phyloP scores from a whole-genome alignment of 23 red algal species.

The Chondrus crispus region DNA sequence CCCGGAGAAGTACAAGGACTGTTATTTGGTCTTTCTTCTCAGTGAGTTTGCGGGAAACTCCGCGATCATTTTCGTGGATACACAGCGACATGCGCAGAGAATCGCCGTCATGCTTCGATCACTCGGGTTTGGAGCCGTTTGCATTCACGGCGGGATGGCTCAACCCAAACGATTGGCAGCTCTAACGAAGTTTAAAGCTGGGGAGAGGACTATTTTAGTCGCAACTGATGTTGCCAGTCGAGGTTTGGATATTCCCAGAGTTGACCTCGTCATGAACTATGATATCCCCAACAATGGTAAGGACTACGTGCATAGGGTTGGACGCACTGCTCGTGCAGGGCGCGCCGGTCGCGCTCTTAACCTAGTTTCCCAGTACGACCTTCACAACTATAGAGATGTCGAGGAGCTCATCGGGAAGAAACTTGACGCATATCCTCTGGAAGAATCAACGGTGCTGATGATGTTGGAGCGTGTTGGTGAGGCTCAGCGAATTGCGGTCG shows the following conservation, averaged over 20 bases:
- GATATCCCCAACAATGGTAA: slow-evolving; percentile 95
- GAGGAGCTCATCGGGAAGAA: slow-evolving; percentile 96
- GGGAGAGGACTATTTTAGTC: slow-evolving; percentile 71
- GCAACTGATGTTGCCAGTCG: slow-evolving; percentile 97
- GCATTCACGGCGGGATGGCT: slow-evolving; percentile 96
- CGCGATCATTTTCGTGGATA: slow-evolving; percentile 93
- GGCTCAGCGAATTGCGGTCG: slow-evolving; percentile 65
- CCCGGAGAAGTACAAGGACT: slow-evolving; percentile 97
- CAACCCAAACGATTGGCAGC: slow-evolving; percentile 88
- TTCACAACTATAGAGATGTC: slow-evolving; percentile 90
- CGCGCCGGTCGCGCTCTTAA: slow-evolving; percentile 90
- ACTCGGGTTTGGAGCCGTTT: slow-evolving; percentile 80
- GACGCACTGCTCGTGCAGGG: slow-evolving; percentile 91
- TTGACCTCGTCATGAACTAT: slow-evolving; percentile 96
- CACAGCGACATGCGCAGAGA: slow-evolving; percentile 85
- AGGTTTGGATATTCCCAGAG: slow-evolving; percentile 94
- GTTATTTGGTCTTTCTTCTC: slow-evolving; percentile 86
- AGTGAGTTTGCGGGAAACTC: slow-evolving; percentile 83
- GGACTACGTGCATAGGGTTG: slow-evolving; percentile 98
- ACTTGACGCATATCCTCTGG: slow-evolving; percentile 66
- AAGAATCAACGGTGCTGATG: slow-evolving; percentile 75
- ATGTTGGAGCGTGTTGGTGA: slow-evolving; percentile 84
- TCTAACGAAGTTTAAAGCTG: slow-evolving; percentile 88
- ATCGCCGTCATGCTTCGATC: slow-evolving; percentile 78
- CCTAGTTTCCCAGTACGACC: slow-evolving; percentile 97